Percentiles rank a stretch among this genome's conserved stretches.
phyloP scores from a whole-genome alignment of 2,329 filamentous ascomycete genomes.

The Calcarisporium arbuscula region DNA sequence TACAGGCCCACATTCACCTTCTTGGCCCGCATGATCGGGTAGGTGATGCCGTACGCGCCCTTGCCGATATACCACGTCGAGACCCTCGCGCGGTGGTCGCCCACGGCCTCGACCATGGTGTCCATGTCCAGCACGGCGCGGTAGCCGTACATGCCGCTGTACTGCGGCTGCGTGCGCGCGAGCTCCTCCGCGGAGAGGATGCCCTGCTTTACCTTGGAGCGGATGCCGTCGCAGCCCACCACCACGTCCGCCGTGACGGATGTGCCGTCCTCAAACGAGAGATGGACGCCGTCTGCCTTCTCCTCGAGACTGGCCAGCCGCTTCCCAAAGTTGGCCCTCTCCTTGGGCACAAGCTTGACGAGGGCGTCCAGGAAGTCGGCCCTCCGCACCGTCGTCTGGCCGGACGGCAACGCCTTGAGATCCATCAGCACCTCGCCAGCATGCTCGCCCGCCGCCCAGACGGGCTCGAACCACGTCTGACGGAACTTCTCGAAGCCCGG shows the following conservation, averaged over 20 bases:
- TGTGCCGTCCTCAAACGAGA: constrained; percentile 11
- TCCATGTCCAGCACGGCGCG: constrained; percentile 11
- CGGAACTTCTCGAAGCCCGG: constrained; percentile 11
- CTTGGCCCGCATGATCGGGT: constrained; percentile 7
- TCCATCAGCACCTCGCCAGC: constrained; percentile 7
- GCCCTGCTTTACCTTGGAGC: constrained; percentile 7
- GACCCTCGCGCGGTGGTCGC: constrained; percentile 7
- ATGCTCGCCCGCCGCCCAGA: constrained; percentile 5
- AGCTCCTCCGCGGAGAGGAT: constrained; percentile 4
- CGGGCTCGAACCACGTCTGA: constrained; percentile 11
- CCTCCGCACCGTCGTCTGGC: constrained; percentile 8
- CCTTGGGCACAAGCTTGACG: constrained; percentile 7
- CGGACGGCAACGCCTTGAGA: constrained; percentile 8
- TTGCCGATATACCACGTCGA: constrained; percentile 7
- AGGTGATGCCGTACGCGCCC: constrained; percentile 5
- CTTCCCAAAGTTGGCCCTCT: constrained; percentile 9
- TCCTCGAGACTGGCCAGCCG: constrained; percentile 6
- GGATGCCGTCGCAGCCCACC: constrained; percentile 19
- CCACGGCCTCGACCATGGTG: constrained; percentile 5
- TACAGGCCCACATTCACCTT: constrained; percentile 8
- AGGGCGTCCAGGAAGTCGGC: constrained; percentile 12
- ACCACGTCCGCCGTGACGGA: constrained; percentile 12
- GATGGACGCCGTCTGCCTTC: background rate
- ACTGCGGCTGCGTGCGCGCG: constrained; percentile 5
- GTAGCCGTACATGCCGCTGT: constrained; percentile 12